Conservation (phyloP, 192 early-diverging fungal species). For the Phlyctochytrium planicorne region DNA sequence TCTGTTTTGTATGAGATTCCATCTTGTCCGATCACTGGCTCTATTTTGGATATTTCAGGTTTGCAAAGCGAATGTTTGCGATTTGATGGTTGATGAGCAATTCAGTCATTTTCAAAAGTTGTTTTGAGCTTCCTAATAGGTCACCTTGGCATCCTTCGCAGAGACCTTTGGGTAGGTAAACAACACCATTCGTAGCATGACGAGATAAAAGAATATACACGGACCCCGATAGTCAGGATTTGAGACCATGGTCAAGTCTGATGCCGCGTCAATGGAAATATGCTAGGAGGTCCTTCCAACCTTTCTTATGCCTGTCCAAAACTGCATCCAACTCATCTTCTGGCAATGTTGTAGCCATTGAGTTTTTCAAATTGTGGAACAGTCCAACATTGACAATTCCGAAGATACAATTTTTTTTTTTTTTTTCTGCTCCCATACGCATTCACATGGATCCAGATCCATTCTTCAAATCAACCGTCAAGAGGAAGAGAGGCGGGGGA, state of each 20-base stretch:
- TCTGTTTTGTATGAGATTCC: conserved; percentile 25
- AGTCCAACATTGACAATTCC: not conserved
- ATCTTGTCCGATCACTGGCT: conserved; percentile 18
- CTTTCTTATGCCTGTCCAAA: not conserved
- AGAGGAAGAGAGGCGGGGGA: not conserved
- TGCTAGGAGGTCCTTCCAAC: not conserved
- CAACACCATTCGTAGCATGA: conserved; percentile 4
- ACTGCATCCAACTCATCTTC: not conserved
- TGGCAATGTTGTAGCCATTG: not conserved
- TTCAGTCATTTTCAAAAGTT: not conserved
- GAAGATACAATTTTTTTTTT: conserved; percentile 19
- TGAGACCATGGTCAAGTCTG: conserved; percentile 20
- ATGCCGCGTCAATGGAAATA: not conserved
- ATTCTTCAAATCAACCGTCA: conserved; percentile 10
- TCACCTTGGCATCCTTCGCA: conserved; percentile 5
- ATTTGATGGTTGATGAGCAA: not conserved
- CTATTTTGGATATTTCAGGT: conserved; percentile 6
- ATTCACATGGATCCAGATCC: not conserved
- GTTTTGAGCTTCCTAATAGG: not conserved
- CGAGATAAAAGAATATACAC: not conserved
- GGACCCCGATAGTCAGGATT: conserved; percentile 23
- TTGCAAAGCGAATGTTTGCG: not conserved
- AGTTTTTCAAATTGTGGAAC: not conserved
- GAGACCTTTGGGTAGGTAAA: not conserved
- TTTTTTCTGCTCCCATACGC: not conserved